phyloP scores from a whole-genome alignment of 1,284 basidiomycete species.

The Xerocomus amazonicus region DNA sequence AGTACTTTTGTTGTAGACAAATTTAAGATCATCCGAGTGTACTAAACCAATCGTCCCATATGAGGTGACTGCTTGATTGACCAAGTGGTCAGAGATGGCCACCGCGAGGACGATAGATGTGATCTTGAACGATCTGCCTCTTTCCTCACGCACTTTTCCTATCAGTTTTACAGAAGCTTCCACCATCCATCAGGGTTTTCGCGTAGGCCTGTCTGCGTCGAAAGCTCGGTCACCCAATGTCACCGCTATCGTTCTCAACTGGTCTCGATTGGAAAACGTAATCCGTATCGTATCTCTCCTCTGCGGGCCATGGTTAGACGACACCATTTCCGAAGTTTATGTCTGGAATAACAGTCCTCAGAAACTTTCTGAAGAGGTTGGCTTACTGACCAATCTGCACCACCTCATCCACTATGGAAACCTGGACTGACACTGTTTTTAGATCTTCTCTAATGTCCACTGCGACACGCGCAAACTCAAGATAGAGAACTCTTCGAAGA shows the following conservation, averaged over 20 bases:
- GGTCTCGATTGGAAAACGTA: constrained; percentile 62
- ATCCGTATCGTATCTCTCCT: constrained; percentile 49
- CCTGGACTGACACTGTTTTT: neutral
- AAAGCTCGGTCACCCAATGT: constrained; percentile 31
- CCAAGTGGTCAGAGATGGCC: constrained; percentile 10
- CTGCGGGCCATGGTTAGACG: constrained; percentile 46
- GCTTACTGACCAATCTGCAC: constrained; percentile 9
- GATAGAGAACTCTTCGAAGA: constrained; percentile 56
- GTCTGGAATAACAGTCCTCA: constrained; percentile 65
- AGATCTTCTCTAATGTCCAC: constrained; percentile 47
- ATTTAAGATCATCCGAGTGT: neutral
- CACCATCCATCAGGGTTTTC: constrained; percentile 4
- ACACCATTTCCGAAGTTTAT: constrained; percentile 47
- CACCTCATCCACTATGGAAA: neutral
- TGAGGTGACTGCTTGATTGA: too few species aligned
- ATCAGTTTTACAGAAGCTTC: constrained; percentile 14
- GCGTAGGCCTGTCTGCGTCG: constrained; percentile 13
- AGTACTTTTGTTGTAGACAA: constrained; percentile 21
- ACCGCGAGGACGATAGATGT: constrained; percentile 5
- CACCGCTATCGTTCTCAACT: constrained; percentile 61
- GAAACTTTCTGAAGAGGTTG: constrained; percentile 41
- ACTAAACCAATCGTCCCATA: neutral
- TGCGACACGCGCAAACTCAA: constrained; percentile 46
- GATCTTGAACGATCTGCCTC: constrained; percentile 14
- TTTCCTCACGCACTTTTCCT: constrained; percentile 18